These are phyloP conservation scores for Tulasnella sp. DNA, from an alignment of 768 basidiomycete species.

Conservation along the genomic window DNA sequence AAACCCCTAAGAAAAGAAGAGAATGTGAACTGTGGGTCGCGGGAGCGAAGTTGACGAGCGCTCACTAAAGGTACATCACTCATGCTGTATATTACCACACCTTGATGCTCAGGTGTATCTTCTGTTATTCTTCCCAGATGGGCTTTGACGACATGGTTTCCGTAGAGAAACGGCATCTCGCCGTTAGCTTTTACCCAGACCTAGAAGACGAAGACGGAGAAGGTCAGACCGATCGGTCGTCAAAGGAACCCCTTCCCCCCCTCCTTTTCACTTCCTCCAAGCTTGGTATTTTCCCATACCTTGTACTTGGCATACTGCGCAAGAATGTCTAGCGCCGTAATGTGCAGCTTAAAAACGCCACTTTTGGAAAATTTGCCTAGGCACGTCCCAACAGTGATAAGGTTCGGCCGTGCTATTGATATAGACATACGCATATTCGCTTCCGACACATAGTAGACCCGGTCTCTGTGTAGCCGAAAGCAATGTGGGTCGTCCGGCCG, in stretches of 20 bases:
- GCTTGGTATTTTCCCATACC: constrained; percentile 38
- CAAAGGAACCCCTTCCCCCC: not conserved
- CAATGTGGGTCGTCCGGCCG: constrained; percentile 90
- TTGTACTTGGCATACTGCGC: constrained; percentile 98
- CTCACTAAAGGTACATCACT: constrained; percentile 82
- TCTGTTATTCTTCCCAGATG: constrained; percentile 98
- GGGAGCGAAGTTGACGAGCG: constrained; percentile 14
- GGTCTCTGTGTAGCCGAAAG: constrained; percentile 88
- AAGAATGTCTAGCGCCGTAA: constrained; percentile 86
- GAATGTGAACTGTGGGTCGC: not conserved
- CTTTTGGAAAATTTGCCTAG: constrained; percentile 96
- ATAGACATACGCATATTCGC: constrained; percentile 88
- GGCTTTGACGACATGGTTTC: constrained; percentile 96
- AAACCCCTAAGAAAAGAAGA: constrained; percentile 59
- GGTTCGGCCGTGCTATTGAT: constrained; percentile 84
- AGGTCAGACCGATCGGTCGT: not conserved
- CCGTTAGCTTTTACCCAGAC: constrained; percentile 99
- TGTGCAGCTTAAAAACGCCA: constrained; percentile 95
- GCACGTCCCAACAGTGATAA: constrained; percentile 90
- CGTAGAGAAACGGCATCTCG: constrained; percentile 98
- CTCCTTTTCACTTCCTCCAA: not conserved
- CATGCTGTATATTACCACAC: constrained; percentile 96
- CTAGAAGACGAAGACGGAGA: constrained; percentile 36
- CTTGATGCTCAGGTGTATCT: constrained; percentile 97
- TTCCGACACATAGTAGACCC: constrained; percentile 95